These are phyloP conservation scores for Mycena albidolilacea DNA, from an alignment of 768 basidiomycete genomes.

Conservation along the genomic window DNA sequence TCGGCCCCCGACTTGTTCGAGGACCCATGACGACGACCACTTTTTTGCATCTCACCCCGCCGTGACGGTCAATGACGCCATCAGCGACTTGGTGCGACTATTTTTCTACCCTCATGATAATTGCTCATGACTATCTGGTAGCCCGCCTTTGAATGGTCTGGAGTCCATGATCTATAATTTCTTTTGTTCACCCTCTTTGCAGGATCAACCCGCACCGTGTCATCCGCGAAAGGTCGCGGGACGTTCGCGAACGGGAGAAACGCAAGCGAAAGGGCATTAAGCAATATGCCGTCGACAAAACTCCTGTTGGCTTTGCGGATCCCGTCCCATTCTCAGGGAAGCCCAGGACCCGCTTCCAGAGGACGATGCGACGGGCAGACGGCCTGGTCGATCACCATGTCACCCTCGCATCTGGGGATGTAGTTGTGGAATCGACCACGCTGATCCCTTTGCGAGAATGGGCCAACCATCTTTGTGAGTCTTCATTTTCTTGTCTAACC, in stretches of 20 bases:
- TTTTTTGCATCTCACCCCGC: constrained; percentile 57
- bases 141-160: constrained; percentile 35
- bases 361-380: constrained; percentile 19
- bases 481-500: background rate
- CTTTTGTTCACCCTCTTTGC: background rate
- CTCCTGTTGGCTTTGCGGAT: constrained; percentile 21
- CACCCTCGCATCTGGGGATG: background rate
- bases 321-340: constrained; percentile 47
- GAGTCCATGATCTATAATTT: background rate
- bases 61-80: constrained; percentile 64
- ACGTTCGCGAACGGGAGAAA: background rate
- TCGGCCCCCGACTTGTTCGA: constrained; percentile 48
- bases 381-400: constrained; percentile 20
- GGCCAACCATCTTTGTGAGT: constrained; percentile 25
- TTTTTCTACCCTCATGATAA: too few relatives aligned
- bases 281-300: constrained; percentile 17
- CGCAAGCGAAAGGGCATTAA: constrained; percentile 9
- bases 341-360: constrained; percentile 59
- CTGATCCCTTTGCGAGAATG: constrained; percentile 12
- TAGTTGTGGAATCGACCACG: constrained; percentile 18
- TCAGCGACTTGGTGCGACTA: constrained; percentile 61
- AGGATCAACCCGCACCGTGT: constrained; percentile 16
- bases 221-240: background rate
- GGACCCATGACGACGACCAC: constrained; percentile 38
- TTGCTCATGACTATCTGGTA: background rate